These are phyloP conservation scores for Calonectria ilicicola DNA, from an alignment of 2,329 filamentous ascomycete species.

Conservation along the genomic window DNA sequence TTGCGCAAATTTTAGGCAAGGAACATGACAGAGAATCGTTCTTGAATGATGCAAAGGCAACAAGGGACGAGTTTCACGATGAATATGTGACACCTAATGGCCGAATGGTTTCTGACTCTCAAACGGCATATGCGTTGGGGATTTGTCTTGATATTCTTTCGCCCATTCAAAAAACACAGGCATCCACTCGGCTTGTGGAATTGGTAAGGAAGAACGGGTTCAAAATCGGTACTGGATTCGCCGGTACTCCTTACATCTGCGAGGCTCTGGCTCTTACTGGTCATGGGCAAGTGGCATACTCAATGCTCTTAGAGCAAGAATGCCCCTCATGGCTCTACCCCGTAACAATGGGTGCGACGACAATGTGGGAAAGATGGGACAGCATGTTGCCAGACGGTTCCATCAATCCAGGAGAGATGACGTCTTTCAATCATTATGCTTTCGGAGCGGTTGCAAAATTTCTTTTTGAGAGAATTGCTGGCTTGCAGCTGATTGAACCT, in stretches of 20 bases:
- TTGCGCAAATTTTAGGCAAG: conserved; percentile 47
- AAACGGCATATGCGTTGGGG: conserved; percentile 26
- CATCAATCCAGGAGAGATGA: conserved; percentile 54
- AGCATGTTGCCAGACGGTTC: conserved; percentile 48
- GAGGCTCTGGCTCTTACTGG: conserved; percentile 6
- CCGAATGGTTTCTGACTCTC: conserved; percentile 23
- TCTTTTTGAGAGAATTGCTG: conserved; percentile 40
- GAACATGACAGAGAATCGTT: conserved; percentile 19
- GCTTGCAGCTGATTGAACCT: conserved; percentile 18
- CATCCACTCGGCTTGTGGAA: conserved; percentile 4
- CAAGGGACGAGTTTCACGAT: conserved; percentile 30
- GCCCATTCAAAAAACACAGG: conserved; percentile 1
- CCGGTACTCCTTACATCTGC: conserved; percentile 50
- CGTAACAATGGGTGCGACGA: conserved; percentile 52
- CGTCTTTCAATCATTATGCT: conserved; percentile 54
- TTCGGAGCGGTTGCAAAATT: conserved; percentile 52
- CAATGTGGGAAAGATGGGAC: conserved; percentile 56
- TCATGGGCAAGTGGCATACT: conserved; percentile 38
- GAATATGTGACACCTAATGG: conserved; percentile 27
- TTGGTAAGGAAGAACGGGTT: conserved; percentile 26
- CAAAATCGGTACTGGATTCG: conserved; percentile 38
- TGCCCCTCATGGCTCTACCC: conserved; percentile 52
- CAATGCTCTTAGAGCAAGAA: conserved; percentile 48
- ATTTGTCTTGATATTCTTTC: conserved; percentile 23
- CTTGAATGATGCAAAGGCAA: not conserved